Conservation (phyloP, 2,329 filamentous ascomycete genomes). For the Onygenales sp. region DNA sequence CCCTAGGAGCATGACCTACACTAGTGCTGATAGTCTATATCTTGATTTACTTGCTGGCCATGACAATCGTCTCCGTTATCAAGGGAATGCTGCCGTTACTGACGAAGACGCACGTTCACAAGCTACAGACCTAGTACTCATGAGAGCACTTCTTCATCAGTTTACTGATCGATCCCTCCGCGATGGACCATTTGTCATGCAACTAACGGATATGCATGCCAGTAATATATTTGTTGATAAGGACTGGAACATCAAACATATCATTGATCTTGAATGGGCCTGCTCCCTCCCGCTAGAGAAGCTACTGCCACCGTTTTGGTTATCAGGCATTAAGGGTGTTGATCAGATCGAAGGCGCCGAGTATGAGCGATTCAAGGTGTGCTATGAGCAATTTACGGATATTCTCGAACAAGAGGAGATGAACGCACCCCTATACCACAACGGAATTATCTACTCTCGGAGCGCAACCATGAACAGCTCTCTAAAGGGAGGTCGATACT, state of each 20-base stretch:
- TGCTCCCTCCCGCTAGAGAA: constrained; percentile 22
- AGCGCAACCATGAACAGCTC: background rate
- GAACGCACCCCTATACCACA: background rate
- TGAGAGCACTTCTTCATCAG: constrained; percentile 18
- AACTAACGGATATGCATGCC: constrained; percentile 29
- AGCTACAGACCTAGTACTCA: constrained; percentile 16
- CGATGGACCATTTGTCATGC: constrained; percentile 24
- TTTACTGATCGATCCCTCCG: constrained; percentile 17
- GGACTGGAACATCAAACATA: constrained; percentile 24
- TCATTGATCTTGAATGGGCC: constrained; percentile 29
- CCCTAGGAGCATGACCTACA: constrained; percentile 14
- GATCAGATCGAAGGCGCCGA: background rate
- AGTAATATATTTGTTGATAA: constrained; percentile 11
- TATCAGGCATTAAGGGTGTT: background rate
- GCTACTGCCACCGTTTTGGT: constrained; percentile 3
- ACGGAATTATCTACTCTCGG: background rate
- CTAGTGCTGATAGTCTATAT: constrained; percentile 13
- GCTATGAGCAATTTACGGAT: constrained; percentile 4
- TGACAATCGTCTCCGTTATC: constrained; percentile 16
- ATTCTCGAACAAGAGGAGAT: constrained; percentile 10
- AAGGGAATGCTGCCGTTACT: constrained; percentile 12
- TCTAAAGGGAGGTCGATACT: constrained; percentile 6
- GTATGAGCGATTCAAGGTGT: constrained; percentile 1
- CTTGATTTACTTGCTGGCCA: constrained; percentile 15
- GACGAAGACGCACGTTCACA: constrained; percentile 3